Base-by-base conservation (phyloP, 2,329 filamentous ascomycete genomes). In the Aspergillus japonicus region DNA sequence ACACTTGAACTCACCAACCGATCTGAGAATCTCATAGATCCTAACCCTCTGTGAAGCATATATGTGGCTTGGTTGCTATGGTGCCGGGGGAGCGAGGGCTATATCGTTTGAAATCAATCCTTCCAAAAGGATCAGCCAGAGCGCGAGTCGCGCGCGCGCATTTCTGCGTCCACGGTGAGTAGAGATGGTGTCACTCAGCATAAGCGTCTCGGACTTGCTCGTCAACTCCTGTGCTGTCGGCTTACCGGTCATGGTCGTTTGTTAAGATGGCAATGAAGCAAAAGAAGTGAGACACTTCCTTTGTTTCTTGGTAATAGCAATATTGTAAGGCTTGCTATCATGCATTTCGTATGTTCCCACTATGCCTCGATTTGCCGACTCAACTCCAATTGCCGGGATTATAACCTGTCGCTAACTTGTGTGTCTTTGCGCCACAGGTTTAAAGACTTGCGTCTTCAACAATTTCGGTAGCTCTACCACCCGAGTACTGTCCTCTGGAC, bases 61-160 rank as follows among this genome's bases (percentile, higher is more conserved):
- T 21, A 52, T 52, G 50, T 52, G 50, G 50, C 50, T 52, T 52
- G 19, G 33, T 14, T 52, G 50, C 50, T 52, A 52, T 52, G 31
- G 50, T 52, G 50, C 50, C 33, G 24, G 39, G 23, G 23, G 11
- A n/a, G n/a, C 21, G 24, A 31, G 39, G 39, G 39, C 39, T n/a
- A 5, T 44, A 44, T 19, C 6, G 39, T 16, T 44, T n/a, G 14
- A 19, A 44, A 42, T 42, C 39, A 12, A 42, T 42, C 39, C 16
- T 42, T 42, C 16, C 16, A 42, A 42, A 14, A 19, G 16, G 39
- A 19, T 44, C 7, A 44, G 4, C 16, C 14, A 19, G 39, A 44
- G 39, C 39, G 39, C 39, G 6, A 42, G 14, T 42, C 16, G 39
- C 39, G 16, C 39, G 33, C 33, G 39, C 39, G 39, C 39, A 19